Conservation (phyloP, 306 rosid genomes). For the Delonix regia region DNA sequence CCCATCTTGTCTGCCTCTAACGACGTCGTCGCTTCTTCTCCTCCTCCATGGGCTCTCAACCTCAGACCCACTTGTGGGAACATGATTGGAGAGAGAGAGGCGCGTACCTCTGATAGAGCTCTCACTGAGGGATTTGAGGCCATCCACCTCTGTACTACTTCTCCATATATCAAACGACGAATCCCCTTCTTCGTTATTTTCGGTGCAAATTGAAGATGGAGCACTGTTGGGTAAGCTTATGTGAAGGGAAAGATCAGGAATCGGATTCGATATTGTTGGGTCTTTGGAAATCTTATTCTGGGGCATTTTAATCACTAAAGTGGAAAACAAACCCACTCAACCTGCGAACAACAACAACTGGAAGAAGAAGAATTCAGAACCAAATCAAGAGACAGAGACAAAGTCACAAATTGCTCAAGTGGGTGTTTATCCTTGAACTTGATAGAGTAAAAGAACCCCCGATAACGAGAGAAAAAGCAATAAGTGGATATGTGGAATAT, state of each 20-base stretch:
- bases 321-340: background rate
- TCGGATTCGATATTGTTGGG: conserved; percentile 48
- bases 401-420: conserved; percentile 14
- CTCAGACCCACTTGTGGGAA: conserved; percentile 38
- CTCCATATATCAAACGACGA: conserved; percentile 45
- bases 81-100: conserved; percentile 52
- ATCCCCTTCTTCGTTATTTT: conserved; percentile 43
- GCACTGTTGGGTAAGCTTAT: conserved; percentile 75
- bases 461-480: conserved; percentile 33
- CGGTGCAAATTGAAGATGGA: conserved; percentile 52
- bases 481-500: conserved; percentile 13
- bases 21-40: background rate
- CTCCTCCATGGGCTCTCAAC: conserved; percentile 55
- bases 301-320: conserved; percentile 39
- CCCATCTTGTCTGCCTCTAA: conserved; percentile 21
- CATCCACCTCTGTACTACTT: conserved; percentile 16
- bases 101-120: conserved; percentile 46
- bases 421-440: conserved; percentile 27
- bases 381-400: background rate
- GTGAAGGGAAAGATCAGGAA: conserved; percentile 89
- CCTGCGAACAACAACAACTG: background rate
- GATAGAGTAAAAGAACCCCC: conserved; percentile 15
- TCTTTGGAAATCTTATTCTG: conserved; percentile 37
- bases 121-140: conserved; percentile 52
- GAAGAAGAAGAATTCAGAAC: conserved; percentile 27